phyloP scores from a whole-genome alignment of 768 basidiomycete species.

The Termitomyces titanicus region DNA sequence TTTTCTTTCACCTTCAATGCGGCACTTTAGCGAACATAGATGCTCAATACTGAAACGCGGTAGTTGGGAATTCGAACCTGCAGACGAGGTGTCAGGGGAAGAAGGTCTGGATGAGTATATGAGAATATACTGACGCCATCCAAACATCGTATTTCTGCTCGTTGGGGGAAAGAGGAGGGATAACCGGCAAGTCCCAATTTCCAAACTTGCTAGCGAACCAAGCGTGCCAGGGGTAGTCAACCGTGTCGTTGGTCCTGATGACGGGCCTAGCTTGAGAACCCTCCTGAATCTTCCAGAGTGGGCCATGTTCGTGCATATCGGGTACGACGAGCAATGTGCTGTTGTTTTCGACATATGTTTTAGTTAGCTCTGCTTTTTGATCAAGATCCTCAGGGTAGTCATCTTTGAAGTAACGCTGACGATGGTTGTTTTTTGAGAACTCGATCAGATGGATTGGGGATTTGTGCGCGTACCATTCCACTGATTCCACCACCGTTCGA shows the following conservation, averaged over 20 bases:
- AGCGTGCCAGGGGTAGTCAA: neutral
- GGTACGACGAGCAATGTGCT: neutral
- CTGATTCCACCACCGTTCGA: neutral
- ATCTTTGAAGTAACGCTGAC: neutral
- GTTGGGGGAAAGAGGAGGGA: neutral
- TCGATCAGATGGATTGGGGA: neutral
- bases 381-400: neutral
- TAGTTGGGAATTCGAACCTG: neutral
- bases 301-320: neutral
- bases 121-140: neutral
- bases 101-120: too few species aligned
- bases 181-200: neutral
- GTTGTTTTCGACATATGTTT: neutral
- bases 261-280: neutral
- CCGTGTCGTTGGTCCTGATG: neutral
- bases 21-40: too few species aligned
- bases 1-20: too few species aligned
- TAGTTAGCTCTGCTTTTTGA: neutral
- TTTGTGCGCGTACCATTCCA: neutral
- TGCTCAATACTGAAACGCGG: neutral
- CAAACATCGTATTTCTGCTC: constrained; percentile 1
- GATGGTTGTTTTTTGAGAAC: neutral
- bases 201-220: neutral
- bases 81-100: too few species aligned
- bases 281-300: neutral